Evolutionary conservation across 371 early-diverging fungal genomes (phyloP).

Genomic region (Mortierella sp.): DNA sequence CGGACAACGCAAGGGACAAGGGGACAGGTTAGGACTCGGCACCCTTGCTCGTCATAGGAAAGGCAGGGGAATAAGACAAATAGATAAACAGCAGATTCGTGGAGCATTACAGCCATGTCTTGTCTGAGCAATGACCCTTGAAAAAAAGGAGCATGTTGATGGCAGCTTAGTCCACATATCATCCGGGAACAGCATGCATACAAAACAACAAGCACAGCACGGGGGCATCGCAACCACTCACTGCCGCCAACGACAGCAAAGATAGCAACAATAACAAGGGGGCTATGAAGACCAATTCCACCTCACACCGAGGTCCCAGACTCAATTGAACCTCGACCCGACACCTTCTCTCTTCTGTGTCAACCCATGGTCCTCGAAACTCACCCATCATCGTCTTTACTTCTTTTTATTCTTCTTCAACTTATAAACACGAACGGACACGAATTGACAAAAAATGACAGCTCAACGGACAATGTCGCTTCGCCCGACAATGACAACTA

Average conservation of each 20-base stretch:
- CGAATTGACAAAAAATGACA: neutral
- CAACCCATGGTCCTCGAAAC: neutral
- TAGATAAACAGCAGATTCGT: neutral
- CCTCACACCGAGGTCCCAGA: neutral
- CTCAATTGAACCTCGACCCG: neutral
- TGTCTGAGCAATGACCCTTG: neutral
- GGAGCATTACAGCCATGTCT: no score
- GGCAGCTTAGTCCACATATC: neutral
- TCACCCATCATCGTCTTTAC: neutral
- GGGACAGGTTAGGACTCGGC: neutral
- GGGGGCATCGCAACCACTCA: neutral
- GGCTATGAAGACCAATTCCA: neutral
- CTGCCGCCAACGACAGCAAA: neutral
- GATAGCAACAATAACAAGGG: neutral
- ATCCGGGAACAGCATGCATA: neutral
- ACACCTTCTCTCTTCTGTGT: neutral
- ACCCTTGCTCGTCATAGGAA: neutral
- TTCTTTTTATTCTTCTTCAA: neutral
- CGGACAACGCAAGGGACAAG: neutral
- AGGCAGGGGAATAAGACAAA: neutral
- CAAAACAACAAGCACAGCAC: neutral
- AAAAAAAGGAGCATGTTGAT: neutral
- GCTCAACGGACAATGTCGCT: slow-evolving; percentile 15
- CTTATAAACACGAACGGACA: neutral
- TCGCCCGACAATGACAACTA: slow-evolving; percentile 49